Conservation (phyloP, 1,284 basidiomycete species). For the Cryptococcus jaspeensis region DNA sequence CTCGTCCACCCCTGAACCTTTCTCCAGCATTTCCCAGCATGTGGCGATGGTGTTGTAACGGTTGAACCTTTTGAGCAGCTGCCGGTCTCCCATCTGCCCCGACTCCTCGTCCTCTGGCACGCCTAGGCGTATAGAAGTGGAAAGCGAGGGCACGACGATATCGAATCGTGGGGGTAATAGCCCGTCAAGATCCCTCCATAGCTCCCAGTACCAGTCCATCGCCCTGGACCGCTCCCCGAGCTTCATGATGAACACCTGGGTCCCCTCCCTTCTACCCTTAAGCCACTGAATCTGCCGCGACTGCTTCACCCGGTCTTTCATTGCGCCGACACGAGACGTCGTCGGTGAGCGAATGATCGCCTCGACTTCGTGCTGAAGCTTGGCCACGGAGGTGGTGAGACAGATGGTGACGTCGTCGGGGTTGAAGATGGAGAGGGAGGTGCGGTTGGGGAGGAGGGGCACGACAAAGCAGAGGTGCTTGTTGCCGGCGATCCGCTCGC, state of each 20-base stretch:
- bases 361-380: conserved; percentile 24
- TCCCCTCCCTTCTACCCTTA: conserved; percentile 20
- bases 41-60: conserved; percentile 23
- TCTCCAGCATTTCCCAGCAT: conserved; percentile 32
- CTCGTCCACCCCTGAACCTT: conserved; percentile 27
- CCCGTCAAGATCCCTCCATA: conserved; percentile 43
- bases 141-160: conserved; percentile 36
- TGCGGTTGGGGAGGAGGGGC: conserved; percentile 32
- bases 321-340: conserved; percentile 13
- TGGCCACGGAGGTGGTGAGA: conserved; percentile 35
- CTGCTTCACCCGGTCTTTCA: conserved; percentile 30
- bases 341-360: conserved; percentile 9
- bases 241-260: conserved; percentile 45
- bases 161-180: conserved; percentile 40
- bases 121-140: conserved; percentile 33
- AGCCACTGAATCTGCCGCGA: conserved; percentile 41
- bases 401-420: conserved; percentile 41
- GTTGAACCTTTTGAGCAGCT: conserved; percentile 21
- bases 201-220: conserved; percentile 51
- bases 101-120: conserved; percentile 33
- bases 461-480: conserved; percentile 45
- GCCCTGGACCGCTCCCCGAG: conserved; percentile 41
- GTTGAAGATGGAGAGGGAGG: conserved; percentile 45
- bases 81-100: conserved; percentile 18
- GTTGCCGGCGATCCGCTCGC: conserved; percentile 29